Base-by-base conservation (phyloP, 805 yeast genomes). In the Sporopachydermia quercuum region DNA sequence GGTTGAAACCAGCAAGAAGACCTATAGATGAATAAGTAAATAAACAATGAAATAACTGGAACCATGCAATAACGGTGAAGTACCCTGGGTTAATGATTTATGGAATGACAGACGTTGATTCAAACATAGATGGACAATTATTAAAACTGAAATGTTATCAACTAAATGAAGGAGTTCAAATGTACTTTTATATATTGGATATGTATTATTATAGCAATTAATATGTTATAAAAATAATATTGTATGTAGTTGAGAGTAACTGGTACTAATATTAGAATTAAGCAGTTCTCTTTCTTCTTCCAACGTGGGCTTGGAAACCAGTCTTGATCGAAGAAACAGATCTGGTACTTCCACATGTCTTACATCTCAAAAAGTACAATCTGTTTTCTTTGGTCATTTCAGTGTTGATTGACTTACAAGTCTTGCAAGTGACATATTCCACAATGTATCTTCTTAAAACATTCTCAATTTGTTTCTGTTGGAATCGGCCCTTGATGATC, bases 251-350 rank as follows among this genome's bases (percentile, higher is more conserved):
- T n/a, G n/a, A n/a, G n/a, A n/a, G n/a, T n/a, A n/a, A n/a, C n/a
- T n/a, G n/a, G n/a, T n/a, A n/a, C n/a, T n/a, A n/a, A n/a, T n/a
- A n/a, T n/a, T n/a, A n/a, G n/a, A n/a, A n/a, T 19, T 43, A 46
- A 15, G 42, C 41, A 27, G 39, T 38, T 38, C 47, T 80, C 76
- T 76, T 82, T 78, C 89, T 82, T 63, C 81, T 79, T 52, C 94
- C 94, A 54, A 84, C 78, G 57, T 83, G 89, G 52, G 98, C 99
- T 70, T 87, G 96, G 94, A 84, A 91, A 80, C 99, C 99, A 38
- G 96, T 84, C 76, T 93, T 91, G 64, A 91, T 91, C 37, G 96
- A 85, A 50, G 91, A 76, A 42, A 91, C 99, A 39, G 96, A 86
- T 67, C 96, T 80, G 38, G 96, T 78, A 38, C 95, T 83, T 50